Conservation (phyloP, 257 asterid genomes). For the Eustoma russellianum region DNA sequence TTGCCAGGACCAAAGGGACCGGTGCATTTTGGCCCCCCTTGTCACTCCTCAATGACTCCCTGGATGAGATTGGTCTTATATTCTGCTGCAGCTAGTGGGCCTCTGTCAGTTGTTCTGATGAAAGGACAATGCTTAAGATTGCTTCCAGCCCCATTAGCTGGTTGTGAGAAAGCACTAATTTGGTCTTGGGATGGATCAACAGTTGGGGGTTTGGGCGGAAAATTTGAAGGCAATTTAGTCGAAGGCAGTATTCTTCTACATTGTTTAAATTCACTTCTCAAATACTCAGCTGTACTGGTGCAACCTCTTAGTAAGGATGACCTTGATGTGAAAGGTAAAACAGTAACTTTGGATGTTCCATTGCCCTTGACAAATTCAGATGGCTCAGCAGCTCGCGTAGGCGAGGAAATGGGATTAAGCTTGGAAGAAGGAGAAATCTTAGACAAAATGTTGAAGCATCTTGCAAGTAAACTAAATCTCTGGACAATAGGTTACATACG, state of each 20-base stretch:
- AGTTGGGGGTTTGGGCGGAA: slow-evolving; percentile 92
- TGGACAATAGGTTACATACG: slow-evolving; percentile 86
- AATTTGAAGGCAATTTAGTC: slow-evolving; percentile 76
- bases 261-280: slow-evolving; percentile 90
- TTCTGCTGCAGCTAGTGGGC: slow-evolving; percentile 74
- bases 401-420: slow-evolving; percentile 72
- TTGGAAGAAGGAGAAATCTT: slow-evolving; percentile 46
- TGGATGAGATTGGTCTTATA: slow-evolving; percentile 95
- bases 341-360: slow-evolving; percentile 77
- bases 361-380: slow-evolving; percentile 86
- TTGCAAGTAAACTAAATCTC: slow-evolving; percentile 64
- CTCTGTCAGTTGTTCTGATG: slow-evolving; percentile 91
- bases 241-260: slow-evolving; percentile 89
- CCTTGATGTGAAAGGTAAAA: slow-evolving; percentile 63
- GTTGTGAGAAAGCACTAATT: slow-evolving; percentile 90
- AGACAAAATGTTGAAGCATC: slow-evolving; percentile 47
- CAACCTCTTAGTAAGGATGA: slow-evolving; percentile 87
- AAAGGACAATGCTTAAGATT: slow-evolving; percentile 91
- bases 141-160: slow-evolving; percentile 98
- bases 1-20: slow-evolving; percentile 98
- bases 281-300: slow-evolving; percentile 84
- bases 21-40: slow-evolving; percentile 97
- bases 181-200: slow-evolving; percentile 99
- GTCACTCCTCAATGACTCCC: slow-evolving; percentile 95
- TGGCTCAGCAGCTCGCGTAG: slow-evolving; percentile 73